These are phyloP conservation scores for Trametes cinnabarina DNA, from an alignment of 768 basidiomycete species.

Conservation along the genomic window DNA sequence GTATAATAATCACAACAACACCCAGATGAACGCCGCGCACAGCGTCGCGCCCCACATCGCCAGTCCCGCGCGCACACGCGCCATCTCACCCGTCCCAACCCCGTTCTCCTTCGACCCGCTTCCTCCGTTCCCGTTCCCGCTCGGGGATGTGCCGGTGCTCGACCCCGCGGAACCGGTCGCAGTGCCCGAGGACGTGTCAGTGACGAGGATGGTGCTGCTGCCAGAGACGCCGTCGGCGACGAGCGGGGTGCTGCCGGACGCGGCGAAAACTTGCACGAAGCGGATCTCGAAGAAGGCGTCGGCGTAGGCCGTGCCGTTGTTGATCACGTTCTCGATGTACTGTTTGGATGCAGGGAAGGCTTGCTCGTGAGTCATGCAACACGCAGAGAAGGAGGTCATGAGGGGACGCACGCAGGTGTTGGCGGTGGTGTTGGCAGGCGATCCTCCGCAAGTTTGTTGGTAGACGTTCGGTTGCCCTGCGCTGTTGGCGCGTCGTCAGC, in stretches of 20 bases:
- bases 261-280: slow-evolving; percentile 52
- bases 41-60: slow-evolving; percentile 7
- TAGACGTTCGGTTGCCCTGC: slow-evolving; percentile 51
- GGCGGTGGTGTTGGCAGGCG: slow-evolving; percentile 33
- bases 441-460: slow-evolving; percentile 38
- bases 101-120: not conserved
- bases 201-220: slow-evolving; percentile 6
- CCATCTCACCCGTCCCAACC: not conserved
- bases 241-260: slow-evolving; percentile 25
- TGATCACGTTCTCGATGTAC: slow-evolving; percentile 52
- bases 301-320: slow-evolving; percentile 42
- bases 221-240: not conserved
- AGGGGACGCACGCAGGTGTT: slow-evolving; percentile 28
- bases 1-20: slow-evolving; percentile 5
- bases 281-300: slow-evolving; percentile 60
- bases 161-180: not conserved
- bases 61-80: not conserved
- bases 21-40: slow-evolving; percentile 8
- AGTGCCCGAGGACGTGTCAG: slow-evolving; percentile 4
- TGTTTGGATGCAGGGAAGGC: not conserved
- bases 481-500: slow-evolving; percentile 40
- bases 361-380: not conserved
- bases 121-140: not conserved
- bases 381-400: not conserved
- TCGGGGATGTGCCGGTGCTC: not conserved